Conservation (phyloP, 2,329 filamentous ascomycete species). For the Fusarium sp. region DNA sequence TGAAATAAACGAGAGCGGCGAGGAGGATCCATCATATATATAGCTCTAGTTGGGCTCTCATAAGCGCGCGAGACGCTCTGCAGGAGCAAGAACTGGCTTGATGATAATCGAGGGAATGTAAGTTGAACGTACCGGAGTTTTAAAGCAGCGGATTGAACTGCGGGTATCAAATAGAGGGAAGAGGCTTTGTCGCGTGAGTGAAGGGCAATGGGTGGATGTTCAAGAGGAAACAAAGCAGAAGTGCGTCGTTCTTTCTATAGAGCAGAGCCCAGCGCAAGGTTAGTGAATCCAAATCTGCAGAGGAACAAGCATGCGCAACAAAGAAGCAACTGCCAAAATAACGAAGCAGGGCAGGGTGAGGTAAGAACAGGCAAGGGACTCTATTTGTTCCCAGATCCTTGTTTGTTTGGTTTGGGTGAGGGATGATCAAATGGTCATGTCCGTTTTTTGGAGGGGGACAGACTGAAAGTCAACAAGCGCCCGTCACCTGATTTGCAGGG, state of each 20-base stretch:
- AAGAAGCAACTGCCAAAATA: constrained; percentile 15
- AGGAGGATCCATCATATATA: constrained; percentile 35
- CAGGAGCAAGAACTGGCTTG: not conserved
- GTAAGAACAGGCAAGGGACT: not conserved
- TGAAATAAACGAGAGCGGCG: constrained; percentile 38
- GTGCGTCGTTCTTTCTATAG: constrained; percentile 38
- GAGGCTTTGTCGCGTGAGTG: constrained; percentile 29
- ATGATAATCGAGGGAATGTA: not conserved
- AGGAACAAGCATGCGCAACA: constrained; percentile 29
- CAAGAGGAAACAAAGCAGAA: constrained; percentile 37
- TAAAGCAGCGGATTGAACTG: constrained; percentile 7
- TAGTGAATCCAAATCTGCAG: constrained; percentile 19
- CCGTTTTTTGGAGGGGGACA: constrained; percentile 36
- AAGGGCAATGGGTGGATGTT: constrained; percentile 6
- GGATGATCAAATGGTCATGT: constrained; percentile 17
- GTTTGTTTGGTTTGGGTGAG: constrained; percentile 35
- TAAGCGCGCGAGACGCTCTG: constrained; percentile 4
- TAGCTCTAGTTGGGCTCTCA: constrained; percentile 13
- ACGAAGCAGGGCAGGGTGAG: constrained; percentile 4
- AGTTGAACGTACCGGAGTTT: constrained; percentile 27
- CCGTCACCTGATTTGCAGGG: constrained; percentile 42
- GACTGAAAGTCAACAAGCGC: constrained; percentile 39
- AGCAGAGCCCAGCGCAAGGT: constrained; percentile 20
- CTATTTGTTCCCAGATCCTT: constrained; percentile 35
- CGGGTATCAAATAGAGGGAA: constrained; percentile 33